These are phyloP conservation scores for Diplocarpon rosae DNA, from an alignment of 2,329 filamentous ascomycete species.

Conservation along the genomic window DNA sequence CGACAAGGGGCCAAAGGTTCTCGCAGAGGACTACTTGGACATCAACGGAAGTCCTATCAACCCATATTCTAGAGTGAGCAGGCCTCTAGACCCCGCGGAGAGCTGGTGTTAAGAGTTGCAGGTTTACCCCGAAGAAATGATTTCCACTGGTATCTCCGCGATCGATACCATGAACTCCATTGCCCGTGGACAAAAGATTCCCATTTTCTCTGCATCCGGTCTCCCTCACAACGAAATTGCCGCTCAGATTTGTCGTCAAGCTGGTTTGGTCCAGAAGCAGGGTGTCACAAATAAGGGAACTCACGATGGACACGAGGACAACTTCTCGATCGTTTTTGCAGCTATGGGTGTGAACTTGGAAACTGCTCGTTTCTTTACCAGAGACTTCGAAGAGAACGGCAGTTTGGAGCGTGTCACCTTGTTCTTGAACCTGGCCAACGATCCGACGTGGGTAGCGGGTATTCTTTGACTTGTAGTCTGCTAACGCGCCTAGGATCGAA, in stretches of 20 bases:
- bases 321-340: constrained; percentile 99
- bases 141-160: constrained; percentile 96
- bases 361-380: constrained; percentile 94
- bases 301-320: constrained; percentile 95
- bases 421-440: constrained; percentile 98
- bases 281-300: constrained; percentile 81
- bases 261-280: constrained; percentile 71
- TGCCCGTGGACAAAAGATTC: constrained; percentile 97
- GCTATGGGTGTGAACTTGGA: constrained; percentile 99
- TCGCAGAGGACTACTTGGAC: constrained; percentile 95
- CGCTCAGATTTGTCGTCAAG: constrained; percentile 96
- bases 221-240: constrained; percentile 99
- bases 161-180: constrained; percentile 99
- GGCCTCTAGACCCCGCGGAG: neutral
- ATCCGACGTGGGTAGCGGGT: constrained; percentile 66
- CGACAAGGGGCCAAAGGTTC: constrained; percentile 96
- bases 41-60: constrained; percentile 99
- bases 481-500: constrained; percentile 59
- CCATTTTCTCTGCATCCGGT: constrained; percentile 97
- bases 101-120: constrained; percentile 28
- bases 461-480: neutral
- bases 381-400: constrained; percentile 98
- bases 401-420: constrained; percentile 94
- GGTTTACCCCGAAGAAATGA: constrained; percentile 99
- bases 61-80: constrained; percentile 80